Percentiles rank a stretch among this genome's conserved stretches.
Evolutionary conservation across 352 stramenopile species (phyloP).

Genomic region (Blastocystis sp.): DNA sequence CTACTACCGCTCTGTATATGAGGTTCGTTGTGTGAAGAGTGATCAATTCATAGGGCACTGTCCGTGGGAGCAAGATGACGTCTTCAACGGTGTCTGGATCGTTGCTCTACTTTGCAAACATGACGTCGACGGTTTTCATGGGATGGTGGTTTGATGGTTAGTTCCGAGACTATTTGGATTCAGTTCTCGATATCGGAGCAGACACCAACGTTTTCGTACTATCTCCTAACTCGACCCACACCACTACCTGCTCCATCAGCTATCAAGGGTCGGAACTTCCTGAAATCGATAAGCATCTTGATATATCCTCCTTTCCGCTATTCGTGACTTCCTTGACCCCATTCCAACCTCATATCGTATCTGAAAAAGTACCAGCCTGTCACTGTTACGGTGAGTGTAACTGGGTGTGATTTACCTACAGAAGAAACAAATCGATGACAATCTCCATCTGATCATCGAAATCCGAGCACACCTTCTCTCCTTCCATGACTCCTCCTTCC

Average conservation of each 20-base stretch:
- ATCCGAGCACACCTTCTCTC: background rate
- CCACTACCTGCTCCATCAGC: background rate
- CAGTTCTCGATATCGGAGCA: background rate
- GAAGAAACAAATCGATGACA: background rate
- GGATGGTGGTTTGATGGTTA: background rate
- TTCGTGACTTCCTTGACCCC: background rate
- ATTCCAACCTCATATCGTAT: background rate
- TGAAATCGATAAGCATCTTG: background rate
- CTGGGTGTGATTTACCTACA: background rate
- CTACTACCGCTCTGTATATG: background rate
- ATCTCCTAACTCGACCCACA: background rate
- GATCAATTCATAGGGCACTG: background rate
- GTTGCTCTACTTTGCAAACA: background rate
- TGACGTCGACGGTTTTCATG: background rate
- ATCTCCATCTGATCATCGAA: background rate
- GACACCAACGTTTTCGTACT: slow-evolving; percentile 9
- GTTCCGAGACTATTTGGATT: background rate
- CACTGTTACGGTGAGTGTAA: background rate
- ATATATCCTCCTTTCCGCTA: background rate
- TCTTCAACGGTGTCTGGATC: background rate
- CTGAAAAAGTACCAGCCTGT: background rate
- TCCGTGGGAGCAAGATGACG: background rate
- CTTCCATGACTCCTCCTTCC: background rate
- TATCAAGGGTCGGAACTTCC: background rate
- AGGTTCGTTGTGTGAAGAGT: background rate